These are phyloP conservation scores for Ceratopteris richardii DNA, from an alignment of 75 land plant species.

Conservation along the genomic window DNA sequence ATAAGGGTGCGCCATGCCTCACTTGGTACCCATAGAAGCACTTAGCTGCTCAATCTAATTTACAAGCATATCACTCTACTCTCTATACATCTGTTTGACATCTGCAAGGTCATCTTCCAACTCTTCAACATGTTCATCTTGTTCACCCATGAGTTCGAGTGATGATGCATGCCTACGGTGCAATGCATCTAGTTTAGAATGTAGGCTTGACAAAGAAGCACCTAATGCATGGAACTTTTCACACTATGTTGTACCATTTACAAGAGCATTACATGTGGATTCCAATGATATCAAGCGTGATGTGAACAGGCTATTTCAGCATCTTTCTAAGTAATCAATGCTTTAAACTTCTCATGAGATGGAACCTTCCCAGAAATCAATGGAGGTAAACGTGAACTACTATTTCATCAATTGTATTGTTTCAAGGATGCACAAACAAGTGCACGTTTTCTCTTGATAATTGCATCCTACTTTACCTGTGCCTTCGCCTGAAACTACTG, in stretches of 20 bases:
- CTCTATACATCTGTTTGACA: constrained; percentile 96
- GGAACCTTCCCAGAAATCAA: constrained; percentile 57
- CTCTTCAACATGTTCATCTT: constrained; percentile 98
- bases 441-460: too few relatives aligned
- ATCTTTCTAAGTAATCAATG: constrained; percentile 86
- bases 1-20: too few relatives aligned
- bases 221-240: constrained; percentile 64
- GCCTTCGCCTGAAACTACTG: too few relatives aligned
- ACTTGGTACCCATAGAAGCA: constrained; percentile 26
- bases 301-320: constrained; percentile 85
- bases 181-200: constrained; percentile 88
- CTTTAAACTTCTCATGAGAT: constrained; percentile 48
- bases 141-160: constrained; percentile 97
- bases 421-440: too few relatives aligned
- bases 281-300: constrained; percentile 93
- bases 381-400: constrained; percentile 38
- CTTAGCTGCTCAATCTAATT: constrained; percentile 47
- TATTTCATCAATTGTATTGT: constrained; percentile 39
- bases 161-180: constrained; percentile 87
- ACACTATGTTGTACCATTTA: constrained; percentile 80
- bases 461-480: too few relatives aligned
- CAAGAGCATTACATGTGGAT: constrained; percentile 85
- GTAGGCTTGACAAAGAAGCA: constrained; percentile 55
- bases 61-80: constrained; percentile 92
- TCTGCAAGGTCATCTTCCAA: constrained; percentile 82